Evolutionary conservation across 371 early-diverging fungal genomes (phyloP).

Genomic region (Rhizopus delemar): DNA sequence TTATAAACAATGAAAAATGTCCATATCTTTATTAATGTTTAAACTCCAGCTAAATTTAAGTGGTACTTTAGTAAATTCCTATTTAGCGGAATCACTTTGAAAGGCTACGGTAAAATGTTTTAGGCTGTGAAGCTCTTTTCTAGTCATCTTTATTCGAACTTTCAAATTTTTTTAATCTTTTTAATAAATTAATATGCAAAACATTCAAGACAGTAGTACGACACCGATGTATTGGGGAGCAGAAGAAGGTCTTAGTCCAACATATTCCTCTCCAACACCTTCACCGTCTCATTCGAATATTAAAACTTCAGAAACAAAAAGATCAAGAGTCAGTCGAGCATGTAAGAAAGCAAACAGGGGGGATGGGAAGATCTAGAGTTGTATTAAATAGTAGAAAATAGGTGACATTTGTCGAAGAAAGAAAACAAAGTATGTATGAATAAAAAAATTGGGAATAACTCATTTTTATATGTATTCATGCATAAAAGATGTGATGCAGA

Average conservation of each 20-base stretch:
- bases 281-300: not conserved
- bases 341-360: slow-evolving; percentile 19
- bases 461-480: slow-evolving; percentile 1
- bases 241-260: not conserved
- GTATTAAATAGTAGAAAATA: slow-evolving; percentile 9
- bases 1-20: no score
- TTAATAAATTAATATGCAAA: no score
- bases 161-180: no score
- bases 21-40: no score
- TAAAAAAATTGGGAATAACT: not conserved
- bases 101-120: no score
- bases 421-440: slow-evolving; percentile 40
- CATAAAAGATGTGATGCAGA: slow-evolving; percentile 42
- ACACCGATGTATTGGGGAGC: not conserved
- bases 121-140: no score
- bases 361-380: not conserved
- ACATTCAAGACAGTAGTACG: not conserved
- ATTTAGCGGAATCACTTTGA: no score
- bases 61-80: no score
- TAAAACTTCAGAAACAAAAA: slow-evolving; percentile 14
- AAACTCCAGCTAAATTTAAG: no score
- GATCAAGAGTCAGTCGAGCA: slow-evolving; percentile 38
- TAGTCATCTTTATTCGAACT: no score
- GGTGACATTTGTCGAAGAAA: slow-evolving; percentile 52
- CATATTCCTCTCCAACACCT: not conserved